phyloP scores from a whole-genome alignment of 352 stramenopile genomes.

The Globisporangium yorkense region DNA sequence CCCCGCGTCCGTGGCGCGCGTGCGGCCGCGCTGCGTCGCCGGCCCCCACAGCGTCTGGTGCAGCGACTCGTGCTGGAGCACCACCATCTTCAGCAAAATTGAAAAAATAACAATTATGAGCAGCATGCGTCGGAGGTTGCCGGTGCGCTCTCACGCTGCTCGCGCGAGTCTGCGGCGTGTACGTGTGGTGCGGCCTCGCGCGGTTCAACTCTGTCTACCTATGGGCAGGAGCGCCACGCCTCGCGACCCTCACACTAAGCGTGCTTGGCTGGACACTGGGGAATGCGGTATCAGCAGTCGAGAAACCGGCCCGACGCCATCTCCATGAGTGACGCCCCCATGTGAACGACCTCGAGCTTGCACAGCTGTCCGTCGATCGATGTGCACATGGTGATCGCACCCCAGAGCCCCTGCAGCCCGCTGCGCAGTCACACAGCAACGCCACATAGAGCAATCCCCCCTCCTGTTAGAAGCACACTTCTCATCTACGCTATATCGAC shows the following conservation, averaged over 20 bases:
- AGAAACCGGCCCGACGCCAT: slow-evolving; percentile 53
- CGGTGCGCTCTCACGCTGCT: too few relatives aligned
- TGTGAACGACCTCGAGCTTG: slow-evolving; percentile 19
- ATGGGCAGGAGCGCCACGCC: too few relatives aligned
- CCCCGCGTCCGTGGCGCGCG: slow-evolving; percentile 27
- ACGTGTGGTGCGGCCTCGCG: too few relatives aligned
- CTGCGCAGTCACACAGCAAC: slow-evolving; percentile 9
- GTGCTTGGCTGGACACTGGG: too few relatives aligned
- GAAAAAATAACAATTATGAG: too few relatives aligned
- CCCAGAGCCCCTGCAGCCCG: slow-evolving; percentile 52
- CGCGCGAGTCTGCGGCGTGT: too few relatives aligned
- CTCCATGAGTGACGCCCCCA: slow-evolving; percentile 34
- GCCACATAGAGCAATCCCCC: too few relatives aligned
- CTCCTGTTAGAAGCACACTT: too few relatives aligned
- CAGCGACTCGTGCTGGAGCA: slow-evolving; percentile 54
- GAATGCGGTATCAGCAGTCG: slow-evolving; percentile 13
- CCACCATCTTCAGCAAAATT: slow-evolving; percentile 32
- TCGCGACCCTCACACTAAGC: too few relatives aligned
- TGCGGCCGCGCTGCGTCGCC: slow-evolving; percentile 33
- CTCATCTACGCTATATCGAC: too few relatives aligned
- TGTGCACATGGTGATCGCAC: slow-evolving; percentile 72
- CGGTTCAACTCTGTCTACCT: too few relatives aligned
- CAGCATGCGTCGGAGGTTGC: too few relatives aligned
- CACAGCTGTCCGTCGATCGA: slow-evolving; percentile 38
- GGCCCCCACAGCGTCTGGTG: slow-evolving; percentile 56